Evolutionary conservation across 257 asterid genomes (phyloP), one percentile per base, ranked within the genome.

Genomic region (Nicotiana undulata): DNA sequence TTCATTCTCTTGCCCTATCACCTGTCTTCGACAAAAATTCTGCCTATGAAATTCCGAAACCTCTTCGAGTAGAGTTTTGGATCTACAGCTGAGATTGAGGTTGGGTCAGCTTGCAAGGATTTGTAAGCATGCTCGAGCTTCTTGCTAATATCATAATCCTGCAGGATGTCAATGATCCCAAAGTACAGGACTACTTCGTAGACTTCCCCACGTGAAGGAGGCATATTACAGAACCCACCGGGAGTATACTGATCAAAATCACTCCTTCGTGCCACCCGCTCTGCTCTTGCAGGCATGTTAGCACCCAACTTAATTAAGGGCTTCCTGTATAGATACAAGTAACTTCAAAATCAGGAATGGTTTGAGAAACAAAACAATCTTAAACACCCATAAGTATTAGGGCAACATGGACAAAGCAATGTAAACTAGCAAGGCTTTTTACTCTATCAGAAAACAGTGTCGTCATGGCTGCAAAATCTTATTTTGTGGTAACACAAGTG

Each of bases 201-300:
- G 26, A 75, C 78, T 87, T 95, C 99, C 53, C 90, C 87, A 11
- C 90, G 81, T 0, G 92, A 88, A 74, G 85, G 88, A 2, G 84
- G 85, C 86, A 88, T 53, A 60, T 82, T 86, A 84, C 85, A 80
- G 16, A 85, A 80, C 20, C 94, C 89, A 72, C 94, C 91, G 0
- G 89, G 84, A 34, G 89, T 80, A 85, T 88, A 92, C 81, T 87
- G 96, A 81, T 93, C 91, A 53, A 91, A 92, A 75, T 91, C 94
- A 52, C 99, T 95, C 89, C 92, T 90, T 11, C 99, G 89, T 61
- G 86, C 92, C 67, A 91, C 85, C 59, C 90, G 89, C 85, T 93
- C 95, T 24, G 94, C 98, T 78, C 99, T 87, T 6, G 99, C 99
- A 24, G 99, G 99, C 99, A 93, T 91, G 93, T 95, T 95, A 3